phyloP scores from a whole-genome alignment of 352 stramenopile species.

The Elongisporangium senticosum region DNA sequence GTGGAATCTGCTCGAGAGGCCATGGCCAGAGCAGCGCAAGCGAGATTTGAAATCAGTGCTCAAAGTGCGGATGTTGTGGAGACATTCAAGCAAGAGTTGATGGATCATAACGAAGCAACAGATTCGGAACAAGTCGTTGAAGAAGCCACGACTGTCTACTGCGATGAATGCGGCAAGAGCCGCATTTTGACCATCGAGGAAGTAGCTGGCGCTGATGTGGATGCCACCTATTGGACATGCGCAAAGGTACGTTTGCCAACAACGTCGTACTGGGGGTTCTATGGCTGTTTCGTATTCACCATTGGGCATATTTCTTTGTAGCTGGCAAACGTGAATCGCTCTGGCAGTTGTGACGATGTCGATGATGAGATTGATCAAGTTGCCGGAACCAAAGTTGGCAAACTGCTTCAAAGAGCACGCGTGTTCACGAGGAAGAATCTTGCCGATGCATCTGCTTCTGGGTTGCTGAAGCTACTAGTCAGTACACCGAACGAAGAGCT shows the following conservation, averaged over 20 bases:
- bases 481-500: conserved; percentile 8
- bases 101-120: conserved; percentile 15
- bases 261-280: neutral
- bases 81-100: conserved; percentile 25
- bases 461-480: neutral
- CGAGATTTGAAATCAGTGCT: conserved; percentile 38
- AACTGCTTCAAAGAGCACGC: conserved; percentile 30
- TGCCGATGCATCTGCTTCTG: conserved; percentile 28
- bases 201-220: conserved; percentile 17
- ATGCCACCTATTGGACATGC: conserved; percentile 54
- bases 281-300: neutral
- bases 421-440: conserved; percentile 58
- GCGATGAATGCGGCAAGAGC: conserved; percentile 75
- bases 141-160: conserved; percentile 69
- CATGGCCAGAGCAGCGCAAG: conserved; percentile 46
- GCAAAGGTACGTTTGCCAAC: conserved; percentile 10
- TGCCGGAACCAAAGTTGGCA: conserved; percentile 32
- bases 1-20: conserved; percentile 7
- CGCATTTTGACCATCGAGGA: conserved; percentile 58
- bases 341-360: conserved; percentile 34
- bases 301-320: neutral
- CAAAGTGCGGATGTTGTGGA: conserved; percentile 36
- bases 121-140: conserved; percentile 51
- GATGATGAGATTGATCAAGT: conserved; percentile 79
- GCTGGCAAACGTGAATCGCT: conserved; percentile 28